Conservation (phyloP, 2,329 filamentous ascomycete genomes). For the Orbilia quercus region DNA sequence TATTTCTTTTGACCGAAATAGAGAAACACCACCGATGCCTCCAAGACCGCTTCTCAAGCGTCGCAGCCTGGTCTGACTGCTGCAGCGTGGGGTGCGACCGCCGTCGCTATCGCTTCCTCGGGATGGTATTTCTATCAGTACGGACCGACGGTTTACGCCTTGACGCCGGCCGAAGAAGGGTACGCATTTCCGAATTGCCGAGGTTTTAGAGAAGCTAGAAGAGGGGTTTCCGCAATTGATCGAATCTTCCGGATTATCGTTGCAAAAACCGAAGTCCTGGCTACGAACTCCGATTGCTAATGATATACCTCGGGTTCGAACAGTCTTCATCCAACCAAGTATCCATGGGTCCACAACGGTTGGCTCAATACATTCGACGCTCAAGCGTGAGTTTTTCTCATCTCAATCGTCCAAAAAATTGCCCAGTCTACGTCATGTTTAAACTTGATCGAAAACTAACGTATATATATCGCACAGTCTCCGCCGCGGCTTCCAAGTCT, state of each 20-base stretch:
- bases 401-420: slow-evolving; percentile 1
- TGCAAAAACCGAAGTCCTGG: too few species aligned
- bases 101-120: slow-evolving; percentile 85
- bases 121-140: slow-evolving; percentile 99
- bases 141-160: slow-evolving; percentile 85
- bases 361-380: slow-evolving; percentile 97
- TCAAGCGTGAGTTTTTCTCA: slow-evolving; percentile 77
- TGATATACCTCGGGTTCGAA: slow-evolving; percentile 59
- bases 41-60: slow-evolving; percentile 41
- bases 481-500: slow-evolving; percentile 98
- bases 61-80: slow-evolving; percentile 74
- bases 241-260: too few species aligned
- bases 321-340: slow-evolving; percentile 89
- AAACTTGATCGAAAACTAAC: slow-evolving; percentile 11
- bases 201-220: too few species aligned
- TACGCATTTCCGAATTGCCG: slow-evolving; percentile 70
- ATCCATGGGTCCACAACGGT: slow-evolving; percentile 95
- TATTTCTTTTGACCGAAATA: too few species aligned
- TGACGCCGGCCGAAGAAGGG: slow-evolving; percentile 97
- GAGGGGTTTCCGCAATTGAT: too few species aligned
- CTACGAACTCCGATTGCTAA: too few species aligned
- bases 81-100: slow-evolving; percentile 85
- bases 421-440: not conserved
- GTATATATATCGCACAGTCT: slow-evolving; percentile 74
- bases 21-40: slow-evolving; percentile 56